phyloP scores from a whole-genome alignment of 2,329 filamentous ascomycete species.

The Trichoderma cornu-damae region DNA sequence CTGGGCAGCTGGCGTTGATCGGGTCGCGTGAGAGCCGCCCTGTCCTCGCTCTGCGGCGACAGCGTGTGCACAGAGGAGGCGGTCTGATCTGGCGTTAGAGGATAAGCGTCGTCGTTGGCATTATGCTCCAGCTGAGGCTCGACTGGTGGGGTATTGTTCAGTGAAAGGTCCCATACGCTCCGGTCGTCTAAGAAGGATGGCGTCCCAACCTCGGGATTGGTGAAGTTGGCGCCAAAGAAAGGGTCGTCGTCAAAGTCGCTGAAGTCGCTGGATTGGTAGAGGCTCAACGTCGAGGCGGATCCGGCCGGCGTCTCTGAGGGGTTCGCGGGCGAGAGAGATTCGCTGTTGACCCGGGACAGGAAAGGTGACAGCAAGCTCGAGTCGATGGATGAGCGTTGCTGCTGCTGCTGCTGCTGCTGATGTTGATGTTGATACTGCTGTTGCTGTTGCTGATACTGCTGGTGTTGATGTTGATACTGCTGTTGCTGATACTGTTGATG shows the following conservation, averaged over 20 bases:
- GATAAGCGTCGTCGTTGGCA: conserved; percentile 33
- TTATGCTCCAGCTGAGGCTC: conserved; percentile 17
- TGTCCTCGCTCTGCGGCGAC: conserved; percentile 37
- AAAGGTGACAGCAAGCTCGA: conserved; percentile 40
- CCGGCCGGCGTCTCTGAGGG: conserved; percentile 45
- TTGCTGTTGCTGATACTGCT: conserved; percentile 14
- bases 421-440: conserved; percentile 17
- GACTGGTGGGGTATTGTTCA: conserved; percentile 9
- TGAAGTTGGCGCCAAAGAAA: conserved; percentile 48
- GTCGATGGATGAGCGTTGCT: conserved; percentile 31
- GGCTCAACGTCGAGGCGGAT: conserved; percentile 43
- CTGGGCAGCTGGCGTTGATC: conserved; percentile 27
- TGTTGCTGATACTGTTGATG: conserved; percentile 20
- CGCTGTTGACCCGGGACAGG: conserved; percentile 37
- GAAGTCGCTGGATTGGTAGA: conserved; percentile 48
- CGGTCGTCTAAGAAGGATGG: conserved; percentile 44
- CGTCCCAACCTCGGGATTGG: conserved; percentile 36
- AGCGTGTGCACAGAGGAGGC: conserved; percentile 45
- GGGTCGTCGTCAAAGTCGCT: conserved; percentile 46
- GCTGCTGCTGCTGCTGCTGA: conserved; percentile 6
- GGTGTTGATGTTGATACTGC: neutral
- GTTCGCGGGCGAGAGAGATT: conserved; percentile 30
- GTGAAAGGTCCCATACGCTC: conserved; percentile 15
- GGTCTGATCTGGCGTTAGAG: conserved; percentile 49
- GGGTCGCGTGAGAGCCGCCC: conserved; percentile 25